Evolutionary conservation across 768 basidiomycete species (phyloP), one percentile per base, ranked within the genome.

Genomic region (Atractiella rhizophila): DNA sequence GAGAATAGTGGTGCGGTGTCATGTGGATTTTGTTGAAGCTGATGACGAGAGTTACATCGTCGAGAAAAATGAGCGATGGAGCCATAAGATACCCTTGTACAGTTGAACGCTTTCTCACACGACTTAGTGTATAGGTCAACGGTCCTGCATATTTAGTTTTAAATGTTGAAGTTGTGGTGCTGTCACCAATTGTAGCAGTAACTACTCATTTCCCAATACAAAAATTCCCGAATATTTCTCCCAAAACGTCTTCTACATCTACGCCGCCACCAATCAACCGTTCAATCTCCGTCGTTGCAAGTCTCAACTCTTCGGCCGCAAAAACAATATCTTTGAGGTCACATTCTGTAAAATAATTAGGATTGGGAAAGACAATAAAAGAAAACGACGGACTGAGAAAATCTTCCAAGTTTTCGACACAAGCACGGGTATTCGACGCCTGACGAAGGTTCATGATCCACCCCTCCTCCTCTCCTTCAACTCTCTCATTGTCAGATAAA

Each of bases 151-250:
- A n/a, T n/a, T n/a, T n/a, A n/a, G n/a, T n/a, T n/a, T n/a, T n/a
- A n/a, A n/a, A n/a, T n/a, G n/a, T n/a, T n/a, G n/a, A n/a, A n/a
- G n/a, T n/a, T n/a, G n/a, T n/a, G n/a, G n/a, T n/a, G n/a, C n/a
- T n/a, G n/a, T n/a, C n/a, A n/a, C n/a, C n/a, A n/a, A n/a, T n/a
- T n/a, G n/a, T n/a, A n/a, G n/a, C n/a, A n/a, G n/a, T n/a, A n/a
- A n/a, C n/a, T n/a, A n/a, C 39, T 40, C 50, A 80, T 61, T 85
- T 81, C 28, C 82, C 82, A 38, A 86, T 79, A 54, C 83, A 88
- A 57, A 88, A 88, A 37, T 78, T 75, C 26, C 66, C 64, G 54
- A 88, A 88, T 20, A 88, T 67, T 16, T 68, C 68, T 43, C 82
- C 80, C 18, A 88, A 57, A 7, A 86, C 64, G 44, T 86, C 80